Base-by-base conservation (phyloP, 139 green algal species). In the Chlorella sp. region DNA sequence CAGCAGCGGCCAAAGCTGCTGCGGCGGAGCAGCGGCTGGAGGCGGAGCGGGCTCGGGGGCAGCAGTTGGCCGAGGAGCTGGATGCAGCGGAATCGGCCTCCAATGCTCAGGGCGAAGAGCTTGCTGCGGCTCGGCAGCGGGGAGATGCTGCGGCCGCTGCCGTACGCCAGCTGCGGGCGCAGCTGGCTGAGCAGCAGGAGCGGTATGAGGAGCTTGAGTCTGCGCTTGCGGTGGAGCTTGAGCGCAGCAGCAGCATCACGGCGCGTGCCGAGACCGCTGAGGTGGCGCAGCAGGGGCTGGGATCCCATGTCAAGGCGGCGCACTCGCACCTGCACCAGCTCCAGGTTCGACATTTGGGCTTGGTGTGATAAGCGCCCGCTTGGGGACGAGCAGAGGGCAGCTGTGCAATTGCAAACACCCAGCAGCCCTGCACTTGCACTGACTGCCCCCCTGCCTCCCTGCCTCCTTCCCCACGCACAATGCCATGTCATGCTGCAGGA, bases 261-360 rank as follows among this genome's bases (percentile, higher is more conserved):
- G n/a, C 64, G 46, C 43, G 67, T 26, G 44, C 56, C 6, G n/a
- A 48, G 62, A 44, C 64, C 1, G 79, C 79, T 16, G 64, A 84
- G 79, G 43, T 67, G 79, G 62, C 79, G 62, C 64, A 84, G 79
- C n/a, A 64, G 44, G 79, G 64, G 40, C 79, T 84, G 75, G 62
- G 60, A 43, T 72, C 82, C 14, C 56, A 80, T 16, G 62, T 81
- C 36, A 86, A 80, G 72, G 81, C 56, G 19, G 43, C 54, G 30
- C 56, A 81, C 13, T 43, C 72, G 3, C 68, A 40, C 32, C 70
- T 86, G 70, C 69, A 81, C 56, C 36, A 62, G 24, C 70, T 72
- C 38, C 77, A 72, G 58, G 77, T 83, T 58, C 51, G 51, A 16
- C 51, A 32, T 20, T 43, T 44, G 24, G 65, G 16, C 28, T 40